A percentile compares a stretch with the other conserved stretches of the same genome.
Evolutionary conservation across 2,329 filamentous ascomycete species (phyloP).

Genomic region (Hymenoscyphus repandus): DNA sequence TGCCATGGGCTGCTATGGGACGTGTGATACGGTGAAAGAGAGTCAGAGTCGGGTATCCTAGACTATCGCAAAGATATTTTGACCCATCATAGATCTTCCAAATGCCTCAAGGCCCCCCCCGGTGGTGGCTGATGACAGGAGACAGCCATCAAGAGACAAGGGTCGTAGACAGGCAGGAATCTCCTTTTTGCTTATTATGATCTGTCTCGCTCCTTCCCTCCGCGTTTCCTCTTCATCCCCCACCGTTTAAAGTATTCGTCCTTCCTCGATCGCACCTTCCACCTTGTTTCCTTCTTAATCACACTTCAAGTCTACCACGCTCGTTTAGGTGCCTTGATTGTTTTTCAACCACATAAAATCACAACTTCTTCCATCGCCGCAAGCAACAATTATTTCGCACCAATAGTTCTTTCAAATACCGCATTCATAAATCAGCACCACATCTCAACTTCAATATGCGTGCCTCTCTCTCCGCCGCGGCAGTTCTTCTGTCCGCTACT

Average conservation of each 20-base stretch:
- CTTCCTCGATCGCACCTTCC: not conserved
- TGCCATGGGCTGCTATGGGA: too few species aligned
- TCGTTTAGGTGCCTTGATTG: slow-evolving; percentile 5
- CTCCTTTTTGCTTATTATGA: not conserved
- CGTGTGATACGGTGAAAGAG: too few species aligned
- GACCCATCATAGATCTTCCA: too few species aligned
- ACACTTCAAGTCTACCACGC: not conserved
- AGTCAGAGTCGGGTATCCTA: too few species aligned
- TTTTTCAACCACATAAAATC: not conserved
- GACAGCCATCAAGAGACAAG: not conserved
- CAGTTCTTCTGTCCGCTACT: slow-evolving; percentile 17
- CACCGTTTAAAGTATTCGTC: not conserved
- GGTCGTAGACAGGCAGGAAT: not conserved
- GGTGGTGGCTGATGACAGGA: too few species aligned
- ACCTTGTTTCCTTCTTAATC: not conserved
- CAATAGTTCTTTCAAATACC: not conserved
- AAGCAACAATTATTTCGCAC: not conserved
- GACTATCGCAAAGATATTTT: too few species aligned
- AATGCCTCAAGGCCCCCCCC: too few species aligned
- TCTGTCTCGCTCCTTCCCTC: not conserved
- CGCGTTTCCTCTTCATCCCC: not conserved
- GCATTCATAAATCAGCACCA: not conserved
- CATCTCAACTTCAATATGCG: slow-evolving; percentile 18
- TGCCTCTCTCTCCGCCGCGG: slow-evolving; percentile 16
- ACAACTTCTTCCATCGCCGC: not conserved